Conservation (phyloP, 1,139 yeast genomes). For the Candida glucosophila region DNA sequence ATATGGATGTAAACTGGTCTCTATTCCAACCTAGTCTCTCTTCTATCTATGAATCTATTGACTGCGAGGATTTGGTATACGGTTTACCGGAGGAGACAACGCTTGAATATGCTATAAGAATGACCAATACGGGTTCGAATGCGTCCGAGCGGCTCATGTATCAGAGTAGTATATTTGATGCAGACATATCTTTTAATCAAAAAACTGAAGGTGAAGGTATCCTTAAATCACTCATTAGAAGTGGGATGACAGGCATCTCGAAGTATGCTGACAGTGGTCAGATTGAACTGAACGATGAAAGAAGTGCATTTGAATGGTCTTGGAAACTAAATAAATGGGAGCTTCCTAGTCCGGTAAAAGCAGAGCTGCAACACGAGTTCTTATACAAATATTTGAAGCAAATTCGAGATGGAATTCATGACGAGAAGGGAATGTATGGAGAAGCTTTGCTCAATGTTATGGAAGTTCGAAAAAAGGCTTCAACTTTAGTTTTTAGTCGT, state of each 20-base stretch:
- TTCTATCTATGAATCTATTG: conserved; percentile 39
- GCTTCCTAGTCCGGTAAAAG: conserved; percentile 33
- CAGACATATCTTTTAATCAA: conserved; percentile 17
- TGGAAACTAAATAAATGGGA: conserved; percentile 77
- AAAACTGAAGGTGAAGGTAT: conserved; percentile 11
- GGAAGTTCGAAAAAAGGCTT: conserved; percentile 7
- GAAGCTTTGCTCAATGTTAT: conserved; percentile 13
- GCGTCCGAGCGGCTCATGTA: conserved; percentile 38
- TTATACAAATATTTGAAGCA: conserved; percentile 41
- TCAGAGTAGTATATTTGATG: conserved; percentile 51
- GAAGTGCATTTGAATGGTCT: conserved; percentile 35
- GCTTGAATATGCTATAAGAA: conserved; percentile 40
- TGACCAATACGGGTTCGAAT: conserved; percentile 27
- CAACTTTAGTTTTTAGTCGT: conserved; percentile 5
- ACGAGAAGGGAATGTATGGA: conserved; percentile 9
- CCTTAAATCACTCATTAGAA: conserved; percentile 28
- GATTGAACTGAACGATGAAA: conserved; percentile 2
- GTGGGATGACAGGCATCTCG: conserved; percentile 45
- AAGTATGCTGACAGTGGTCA: conserved; percentile 12
- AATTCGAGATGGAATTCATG: conserved; percentile 22
- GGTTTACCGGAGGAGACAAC: conserved; percentile 58
- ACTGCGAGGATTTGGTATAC: conserved; percentile 52
- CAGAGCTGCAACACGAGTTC: conserved; percentile 28
- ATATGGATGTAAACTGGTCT: conserved; percentile 8
- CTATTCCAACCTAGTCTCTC: conserved; percentile 17